A percentile compares a stretch with the other conserved stretches of the same genome.
phyloP scores from a whole-genome alignment of 441 rosid genomes.

The Geranium incanum region DNA sequence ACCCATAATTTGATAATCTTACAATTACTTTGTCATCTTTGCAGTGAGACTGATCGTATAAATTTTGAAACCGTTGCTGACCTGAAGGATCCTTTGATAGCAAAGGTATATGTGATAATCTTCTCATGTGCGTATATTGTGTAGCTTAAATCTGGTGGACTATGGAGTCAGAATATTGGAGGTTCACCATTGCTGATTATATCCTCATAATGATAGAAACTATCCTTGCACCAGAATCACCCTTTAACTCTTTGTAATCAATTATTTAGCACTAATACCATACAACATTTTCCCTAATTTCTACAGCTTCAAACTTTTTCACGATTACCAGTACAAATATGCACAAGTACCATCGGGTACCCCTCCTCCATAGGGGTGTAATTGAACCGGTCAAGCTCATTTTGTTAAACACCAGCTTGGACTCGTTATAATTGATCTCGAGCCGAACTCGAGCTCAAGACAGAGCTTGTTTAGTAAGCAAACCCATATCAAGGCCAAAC shows the following conservation, averaged over 20 bases:
- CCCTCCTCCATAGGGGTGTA: background rate
- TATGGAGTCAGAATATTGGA: background rate
- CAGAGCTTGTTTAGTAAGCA: too few species aligned
- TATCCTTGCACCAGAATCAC: constrained; percentile 6
- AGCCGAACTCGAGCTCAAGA: too few species aligned
- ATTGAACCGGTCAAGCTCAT: background rate
- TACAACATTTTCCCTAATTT: background rate
- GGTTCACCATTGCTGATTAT: background rate
- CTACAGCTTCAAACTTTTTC: background rate
- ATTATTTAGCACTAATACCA: background rate
- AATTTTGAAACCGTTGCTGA: constrained; percentile 49
- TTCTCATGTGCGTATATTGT: background rate
- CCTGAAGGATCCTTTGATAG: constrained; percentile 66
- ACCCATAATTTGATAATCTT: constrained; percentile 11
- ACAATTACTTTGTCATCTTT: constrained; percentile 10
- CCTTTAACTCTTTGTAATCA: constrained; percentile 2
- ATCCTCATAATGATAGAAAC: constrained; percentile 1
- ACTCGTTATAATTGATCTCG: too few species aligned
- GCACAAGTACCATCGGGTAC: background rate
- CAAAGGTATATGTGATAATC: constrained; percentile 38
- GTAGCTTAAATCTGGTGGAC: background rate
- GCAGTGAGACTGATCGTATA: constrained; percentile 58
- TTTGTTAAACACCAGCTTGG: background rate
- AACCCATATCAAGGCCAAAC: too few species aligned
- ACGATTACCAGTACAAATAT: background rate